A percentile compares a stretch with the other conserved stretches of the same genome.
phyloP scores from a whole-genome alignment of 2,329 filamentous ascomycete genomes.

The Dryadomyces quercivorus region DNA sequence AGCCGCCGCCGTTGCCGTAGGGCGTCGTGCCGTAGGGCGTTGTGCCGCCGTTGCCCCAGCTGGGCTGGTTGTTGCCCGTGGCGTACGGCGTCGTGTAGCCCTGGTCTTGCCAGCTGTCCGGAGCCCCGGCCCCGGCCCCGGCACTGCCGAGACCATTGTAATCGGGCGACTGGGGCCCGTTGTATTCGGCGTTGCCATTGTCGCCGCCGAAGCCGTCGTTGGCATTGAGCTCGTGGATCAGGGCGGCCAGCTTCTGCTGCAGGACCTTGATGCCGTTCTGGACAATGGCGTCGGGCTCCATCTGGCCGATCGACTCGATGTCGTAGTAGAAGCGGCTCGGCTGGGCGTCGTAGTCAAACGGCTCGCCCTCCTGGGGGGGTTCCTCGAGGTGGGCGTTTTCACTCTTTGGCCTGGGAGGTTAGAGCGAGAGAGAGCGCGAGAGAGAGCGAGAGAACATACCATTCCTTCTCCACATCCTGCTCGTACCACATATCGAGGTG shows the following conservation, averaged over 20 bases:
- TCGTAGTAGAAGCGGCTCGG: slow-evolving; percentile 86
- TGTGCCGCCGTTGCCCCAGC: slow-evolving; percentile 48
- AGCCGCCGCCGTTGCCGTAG: slow-evolving; percentile 39
- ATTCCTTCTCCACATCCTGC: slow-evolving; percentile 68
- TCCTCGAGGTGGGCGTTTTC: slow-evolving; percentile 73
- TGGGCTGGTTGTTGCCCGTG: slow-evolving; percentile 34
- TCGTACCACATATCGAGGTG: slow-evolving; percentile 96
- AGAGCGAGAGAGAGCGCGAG: neutral
- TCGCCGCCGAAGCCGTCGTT: slow-evolving; percentile 23
- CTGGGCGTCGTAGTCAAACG: slow-evolving; percentile 82
- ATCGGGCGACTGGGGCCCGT: slow-evolving; percentile 56
- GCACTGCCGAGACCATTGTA: slow-evolving; percentile 39
- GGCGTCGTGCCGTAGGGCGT: slow-evolving; percentile 32
- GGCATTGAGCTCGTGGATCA: slow-evolving; percentile 43
- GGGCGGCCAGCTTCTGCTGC: slow-evolving; percentile 76
- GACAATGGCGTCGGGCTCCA: slow-evolving; percentile 83
- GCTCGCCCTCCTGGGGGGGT: slow-evolving; percentile 65
- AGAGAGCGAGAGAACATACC: slow-evolving; percentile 41
- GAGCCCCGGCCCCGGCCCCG: slow-evolving; percentile 27
- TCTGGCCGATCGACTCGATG: slow-evolving; percentile 75
- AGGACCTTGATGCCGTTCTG: slow-evolving; percentile 79
- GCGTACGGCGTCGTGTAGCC: slow-evolving; percentile 58
- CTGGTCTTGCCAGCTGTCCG: slow-evolving; percentile 45
- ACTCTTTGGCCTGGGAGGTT: slow-evolving; percentile 55
- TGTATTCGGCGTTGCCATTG: slow-evolving; percentile 40